Base-by-base conservation (phyloP, 768 basidiomycete species). In the Mycena rebaudengoi region DNA sequence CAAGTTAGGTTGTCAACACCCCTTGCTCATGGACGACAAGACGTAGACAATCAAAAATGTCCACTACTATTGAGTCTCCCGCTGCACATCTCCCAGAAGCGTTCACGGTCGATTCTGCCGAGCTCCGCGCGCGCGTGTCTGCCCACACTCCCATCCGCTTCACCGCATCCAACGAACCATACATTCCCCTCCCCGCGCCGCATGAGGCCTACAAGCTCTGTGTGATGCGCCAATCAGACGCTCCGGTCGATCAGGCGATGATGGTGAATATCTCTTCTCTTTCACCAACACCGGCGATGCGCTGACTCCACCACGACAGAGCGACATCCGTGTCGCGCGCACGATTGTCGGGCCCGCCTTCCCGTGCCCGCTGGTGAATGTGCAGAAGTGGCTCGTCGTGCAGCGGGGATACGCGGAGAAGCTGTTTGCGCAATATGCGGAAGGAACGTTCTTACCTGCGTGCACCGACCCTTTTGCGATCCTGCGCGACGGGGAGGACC, bases 271-370 rank as follows among this genome's bases (percentile, higher is more conserved):
- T 14, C 26, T 14, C 16, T 14, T 32, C 18, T 32, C 29, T 48
- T 21, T 26, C n/a, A 18, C 18, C 30, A 5, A 12, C 18, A 18
- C 7, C 8, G 1, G 7, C 25, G 23, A 20, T 23, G 14, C 21
- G 12, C 5, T 18, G 37, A n/a, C 7, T 13, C 35, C 23, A 26
- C 14, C 16, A 30, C 16, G 30, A n/a, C 39, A 69, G 68, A 70
- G 37, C 53, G 66, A 67, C 58, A 35, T 64, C 30, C 66, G 66
- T 33, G 63, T 70, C 39, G 48, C 60, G 49, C 61, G 61, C 53
- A 23, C 50, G 11, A 45, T 70, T 30, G 49, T 51, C 30, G 61
- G 63, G 20, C 60, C 63, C 10, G 53, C 69, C 1, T 70, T 67
- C 48, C 66, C 66, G 2, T 29, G 52, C 12, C 63, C 55, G 8